These are phyloP conservation scores for Tricladium varicosporioides DNA, from an alignment of 2,329 filamentous ascomycete genomes.

Conservation along the genomic window DNA sequence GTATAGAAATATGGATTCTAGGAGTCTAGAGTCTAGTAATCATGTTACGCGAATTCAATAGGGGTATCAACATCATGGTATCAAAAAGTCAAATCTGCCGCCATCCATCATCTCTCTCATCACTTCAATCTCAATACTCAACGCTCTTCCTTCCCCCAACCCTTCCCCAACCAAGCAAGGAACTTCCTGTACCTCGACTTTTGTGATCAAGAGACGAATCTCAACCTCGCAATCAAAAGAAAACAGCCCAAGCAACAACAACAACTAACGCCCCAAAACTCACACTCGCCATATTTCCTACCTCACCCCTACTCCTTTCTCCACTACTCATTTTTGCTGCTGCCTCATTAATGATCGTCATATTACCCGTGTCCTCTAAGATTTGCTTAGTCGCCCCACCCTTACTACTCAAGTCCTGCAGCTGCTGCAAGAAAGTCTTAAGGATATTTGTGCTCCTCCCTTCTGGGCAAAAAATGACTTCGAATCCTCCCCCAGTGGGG, in stretches of 20 bases:
- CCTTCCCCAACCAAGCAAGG: too few relatives aligned
- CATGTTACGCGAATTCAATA: neutral
- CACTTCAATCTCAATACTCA: too few relatives aligned
- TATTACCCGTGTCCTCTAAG: slow-evolving; percentile 37
- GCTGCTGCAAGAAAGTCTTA: slow-evolving; percentile 47
- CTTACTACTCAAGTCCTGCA: slow-evolving; percentile 43
- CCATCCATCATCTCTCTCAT: neutral
- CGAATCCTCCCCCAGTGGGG: slow-evolving; percentile 69
- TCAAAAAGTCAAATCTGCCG: neutral
- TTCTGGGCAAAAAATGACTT: slow-evolving; percentile 73
- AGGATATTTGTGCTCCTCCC: slow-evolving; percentile 60
- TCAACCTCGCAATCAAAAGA: slow-evolving; percentile 1
- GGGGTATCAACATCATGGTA: neutral
- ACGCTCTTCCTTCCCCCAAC: too few relatives aligned
- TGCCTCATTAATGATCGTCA: slow-evolving; percentile 28
- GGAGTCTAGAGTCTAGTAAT: neutral
- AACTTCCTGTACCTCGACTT: too few relatives aligned
- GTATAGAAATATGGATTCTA: too few relatives aligned
- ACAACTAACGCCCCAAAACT: slow-evolving; percentile 30
- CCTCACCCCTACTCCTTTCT: slow-evolving; percentile 14
- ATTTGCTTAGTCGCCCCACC: too few relatives aligned
- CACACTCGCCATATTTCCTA: slow-evolving; percentile 6
- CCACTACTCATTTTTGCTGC: slow-evolving; percentile 13
- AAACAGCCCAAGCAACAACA: slow-evolving; percentile 28
- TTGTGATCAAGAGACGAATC: neutral